These are phyloP conservation scores for Hypholoma sublateritium DNA, from an alignment of 768 basidiomycete species.

Conservation along the genomic window DNA sequence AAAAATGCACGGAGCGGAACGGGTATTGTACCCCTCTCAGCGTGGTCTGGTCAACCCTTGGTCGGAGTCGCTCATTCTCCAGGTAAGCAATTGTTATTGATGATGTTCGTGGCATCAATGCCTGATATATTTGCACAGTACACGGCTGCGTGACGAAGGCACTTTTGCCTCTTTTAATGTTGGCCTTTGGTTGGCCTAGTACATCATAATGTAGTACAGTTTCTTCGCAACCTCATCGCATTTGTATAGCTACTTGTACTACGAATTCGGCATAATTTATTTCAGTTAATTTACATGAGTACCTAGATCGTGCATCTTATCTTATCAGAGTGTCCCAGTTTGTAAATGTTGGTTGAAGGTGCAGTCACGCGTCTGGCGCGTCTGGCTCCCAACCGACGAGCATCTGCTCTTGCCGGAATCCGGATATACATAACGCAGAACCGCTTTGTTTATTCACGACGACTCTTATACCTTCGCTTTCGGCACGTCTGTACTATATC, in stretches of 20 bases:
- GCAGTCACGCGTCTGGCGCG: conserved; percentile 19
- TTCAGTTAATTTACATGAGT: too few relatives aligned
- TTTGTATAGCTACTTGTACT: too few relatives aligned
- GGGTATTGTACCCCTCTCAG: conserved; percentile 33
- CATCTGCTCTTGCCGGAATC: conserved; percentile 8
- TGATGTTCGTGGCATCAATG: neutral
- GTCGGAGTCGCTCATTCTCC: conserved; percentile 42
- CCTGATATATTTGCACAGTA: too few relatives aligned
- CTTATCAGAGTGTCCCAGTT: conserved; percentile 25
- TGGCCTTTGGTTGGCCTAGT: too few relatives aligned
- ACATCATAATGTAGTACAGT: too few relatives aligned
- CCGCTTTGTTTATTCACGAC: conserved; percentile 10
- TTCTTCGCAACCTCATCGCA: too few relatives aligned
- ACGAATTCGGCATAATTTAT: too few relatives aligned
- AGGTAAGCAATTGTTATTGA: conserved; percentile 15
- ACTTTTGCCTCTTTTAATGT: too few relatives aligned
- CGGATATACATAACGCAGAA: conserved; percentile 1
- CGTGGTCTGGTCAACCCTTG: conserved; percentile 39
- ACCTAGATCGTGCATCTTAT: conserved; percentile 9
- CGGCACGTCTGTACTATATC: conserved; percentile 2
- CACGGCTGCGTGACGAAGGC: too few relatives aligned
- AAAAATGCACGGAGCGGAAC: conserved; percentile 28
- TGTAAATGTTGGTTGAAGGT: conserved; percentile 29
- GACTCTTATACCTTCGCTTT: neutral
- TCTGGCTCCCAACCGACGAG: conserved; percentile 3